phyloP scores from a whole-genome alignment of 148 eudicot species.

The Fagopyrum tataricum region DNA sequence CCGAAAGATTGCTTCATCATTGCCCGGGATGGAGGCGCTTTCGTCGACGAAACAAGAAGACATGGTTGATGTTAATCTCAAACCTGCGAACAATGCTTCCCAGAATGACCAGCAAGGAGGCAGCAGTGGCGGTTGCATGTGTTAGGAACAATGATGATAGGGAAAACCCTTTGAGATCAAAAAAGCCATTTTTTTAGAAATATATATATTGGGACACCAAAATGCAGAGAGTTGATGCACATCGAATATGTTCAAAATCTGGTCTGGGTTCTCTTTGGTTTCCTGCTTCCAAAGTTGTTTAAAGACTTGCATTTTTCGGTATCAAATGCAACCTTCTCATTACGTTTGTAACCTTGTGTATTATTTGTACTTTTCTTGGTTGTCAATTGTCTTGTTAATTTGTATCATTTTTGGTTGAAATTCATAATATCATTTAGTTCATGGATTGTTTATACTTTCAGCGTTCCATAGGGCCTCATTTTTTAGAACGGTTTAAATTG shows the following conservation, averaged over 20 bases:
- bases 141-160: constrained; percentile 29
- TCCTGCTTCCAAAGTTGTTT: constrained; percentile 5
- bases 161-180: background rate
- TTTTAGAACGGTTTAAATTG: no score
- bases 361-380: constrained; percentile 2
- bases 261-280: background rate
- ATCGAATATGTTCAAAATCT: constrained; percentile 1
- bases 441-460: no score
- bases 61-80: constrained; percentile 89
- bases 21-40: constrained; percentile 86
- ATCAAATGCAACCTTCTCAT: background rate
- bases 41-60: constrained; percentile 79
- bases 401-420: background rate
- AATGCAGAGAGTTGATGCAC: background rate
- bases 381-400: background rate
- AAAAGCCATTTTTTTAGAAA: background rate
- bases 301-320: background rate
- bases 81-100: constrained; percentile 44
- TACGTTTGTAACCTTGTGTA: background rate
- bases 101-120: constrained; percentile 67
- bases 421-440: no score
- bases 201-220: background rate
- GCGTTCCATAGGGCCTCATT: no score
- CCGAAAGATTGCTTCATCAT: constrained; percentile 82
- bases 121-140: constrained; percentile 78